Percentiles rank a stretch among this genome's conserved stretches.
phyloP scores from a whole-genome alignment of 1,139 yeast species.

The Scheffersomyces illinoinensis region DNA sequence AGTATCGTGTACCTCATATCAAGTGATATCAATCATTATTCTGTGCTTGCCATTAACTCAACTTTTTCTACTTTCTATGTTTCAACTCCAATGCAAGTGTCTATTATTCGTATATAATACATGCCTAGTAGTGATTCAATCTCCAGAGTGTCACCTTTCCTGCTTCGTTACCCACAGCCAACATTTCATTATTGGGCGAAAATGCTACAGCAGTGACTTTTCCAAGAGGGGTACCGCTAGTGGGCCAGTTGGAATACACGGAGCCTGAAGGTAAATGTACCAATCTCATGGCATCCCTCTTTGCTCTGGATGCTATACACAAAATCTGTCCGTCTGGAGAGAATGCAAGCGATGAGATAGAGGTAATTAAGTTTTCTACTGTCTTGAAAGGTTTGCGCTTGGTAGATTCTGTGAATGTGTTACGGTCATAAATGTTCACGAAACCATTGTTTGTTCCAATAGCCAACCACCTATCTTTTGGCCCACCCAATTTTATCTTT shows the following conservation, averaged over 20 bases:
- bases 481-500: conserved; percentile 76
- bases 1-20: background rate
- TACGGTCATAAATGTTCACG: conserved; percentile 81
- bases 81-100: background rate
- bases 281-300: conserved; percentile 81
- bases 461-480: conserved; percentile 78
- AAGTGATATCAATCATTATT: no score
- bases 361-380: conserved; percentile 78
- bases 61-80: background rate
- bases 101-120: background rate
- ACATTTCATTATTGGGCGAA: conserved; percentile 79
- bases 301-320: conserved; percentile 81
- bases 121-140: conserved; percentile 67
- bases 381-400: conserved; percentile 53
- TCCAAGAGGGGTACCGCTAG: conserved; percentile 94
- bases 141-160: conserved; percentile 93
- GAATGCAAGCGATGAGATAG: conserved; percentile 73
- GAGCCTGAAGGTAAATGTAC: conserved; percentile 88
- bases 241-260: conserved; percentile 95
- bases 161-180: conserved; percentile 86
- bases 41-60: background rate
- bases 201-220: conserved; percentile 82
- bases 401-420: conserved; percentile 17
- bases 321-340: conserved; percentile 88
- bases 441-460: conserved; percentile 88